Conservation (phyloP, 495 filamentous ascomycete species). For the Aspergillus coremiiformis region DNA sequence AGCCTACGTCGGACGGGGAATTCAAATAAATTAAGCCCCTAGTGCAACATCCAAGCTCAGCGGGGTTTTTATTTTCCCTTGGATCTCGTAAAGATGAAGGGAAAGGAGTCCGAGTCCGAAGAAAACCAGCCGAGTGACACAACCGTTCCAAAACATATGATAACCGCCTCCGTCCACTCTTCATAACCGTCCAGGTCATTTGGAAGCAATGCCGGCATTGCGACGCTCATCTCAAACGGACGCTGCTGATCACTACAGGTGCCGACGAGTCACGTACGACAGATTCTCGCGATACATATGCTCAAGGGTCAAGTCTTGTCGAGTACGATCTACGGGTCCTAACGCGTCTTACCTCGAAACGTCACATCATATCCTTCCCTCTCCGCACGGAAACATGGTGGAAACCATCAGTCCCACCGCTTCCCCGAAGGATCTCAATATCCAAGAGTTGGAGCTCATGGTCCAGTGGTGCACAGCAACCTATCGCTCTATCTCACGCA, state of each 20-base stretch:
- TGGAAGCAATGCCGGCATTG: slow-evolving; percentile 14
- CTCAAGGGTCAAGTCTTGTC: slow-evolving; percentile 14
- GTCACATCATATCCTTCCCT: slow-evolving; percentile 6
- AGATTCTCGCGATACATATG: neutral
- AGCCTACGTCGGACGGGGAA: neutral
- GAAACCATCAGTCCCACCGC: slow-evolving; percentile 1
- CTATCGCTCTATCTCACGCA: slow-evolving; percentile 33
- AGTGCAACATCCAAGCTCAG: neutral
- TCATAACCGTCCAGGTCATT: neutral
- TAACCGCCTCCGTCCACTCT: neutral
- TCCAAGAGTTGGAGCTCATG: slow-evolving; percentile 39
- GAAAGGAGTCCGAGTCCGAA: too few species aligned
- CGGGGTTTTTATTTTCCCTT: neutral
- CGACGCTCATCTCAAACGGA: slow-evolving; percentile 34
- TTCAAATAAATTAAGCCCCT: slow-evolving; percentile 14
- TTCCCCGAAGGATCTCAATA: slow-evolving; percentile 9
- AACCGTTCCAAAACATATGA: neutral
- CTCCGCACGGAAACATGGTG: slow-evolving; percentile 10
- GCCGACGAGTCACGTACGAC: slow-evolving; percentile 40
- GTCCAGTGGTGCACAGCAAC: slow-evolving; percentile 41
- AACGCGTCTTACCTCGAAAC: slow-evolving; percentile 8
- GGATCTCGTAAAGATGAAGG: neutral
- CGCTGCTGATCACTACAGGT: slow-evolving; percentile 43
- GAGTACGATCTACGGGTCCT: slow-evolving; percentile 15
- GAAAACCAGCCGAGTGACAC: too few species aligned